Evolutionary conservation across 805 yeast species (phyloP).

Genomic region (Candida anglica): DNA sequence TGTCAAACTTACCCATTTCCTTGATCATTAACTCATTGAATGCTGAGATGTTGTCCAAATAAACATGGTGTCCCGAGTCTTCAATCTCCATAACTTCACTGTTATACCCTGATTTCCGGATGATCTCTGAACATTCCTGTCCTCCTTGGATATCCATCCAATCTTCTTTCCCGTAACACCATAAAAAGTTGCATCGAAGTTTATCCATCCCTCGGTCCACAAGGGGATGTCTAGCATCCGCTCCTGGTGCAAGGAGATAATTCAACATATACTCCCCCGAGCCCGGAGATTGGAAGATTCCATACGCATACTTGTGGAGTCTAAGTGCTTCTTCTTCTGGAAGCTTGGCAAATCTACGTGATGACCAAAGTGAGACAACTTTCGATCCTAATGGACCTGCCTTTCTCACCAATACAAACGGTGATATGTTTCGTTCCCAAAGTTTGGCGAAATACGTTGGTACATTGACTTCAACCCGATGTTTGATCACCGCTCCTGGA

Average conservation of each 20-base stretch:
- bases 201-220: constrained; percentile 44
- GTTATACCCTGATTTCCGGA: constrained; percentile 14
- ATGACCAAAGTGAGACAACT: constrained; percentile 86
- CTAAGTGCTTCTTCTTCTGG: constrained; percentile 40
- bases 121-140: constrained; percentile 27
- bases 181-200: constrained; percentile 57
- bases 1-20: constrained; percentile 42
- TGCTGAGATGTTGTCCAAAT: constrained; percentile 55
- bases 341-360: constrained; percentile 69
- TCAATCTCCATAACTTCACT: constrained; percentile 40
- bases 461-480: constrained; percentile 38
- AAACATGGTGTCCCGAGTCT: constrained; percentile 75
- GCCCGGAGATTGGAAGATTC: constrained; percentile 81
- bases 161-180: constrained; percentile 83
- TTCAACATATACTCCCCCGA: constrained; percentile 92
- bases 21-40: constrained; percentile 50
- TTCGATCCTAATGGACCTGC: constrained; percentile 82
- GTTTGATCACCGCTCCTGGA: constrained; percentile 79
- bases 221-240: constrained; percentile 77
- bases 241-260: constrained; percentile 85
- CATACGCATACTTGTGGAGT: constrained; percentile 77
- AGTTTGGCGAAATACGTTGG: constrained; percentile 76
- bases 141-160: constrained; percentile 61
- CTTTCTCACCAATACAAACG: constrained; percentile 74
- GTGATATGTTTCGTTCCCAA: constrained; percentile 87